Evolutionary conservation across 169 alveolate genomes (phyloP).

Genomic region (Eimeria acervulina): DNA sequence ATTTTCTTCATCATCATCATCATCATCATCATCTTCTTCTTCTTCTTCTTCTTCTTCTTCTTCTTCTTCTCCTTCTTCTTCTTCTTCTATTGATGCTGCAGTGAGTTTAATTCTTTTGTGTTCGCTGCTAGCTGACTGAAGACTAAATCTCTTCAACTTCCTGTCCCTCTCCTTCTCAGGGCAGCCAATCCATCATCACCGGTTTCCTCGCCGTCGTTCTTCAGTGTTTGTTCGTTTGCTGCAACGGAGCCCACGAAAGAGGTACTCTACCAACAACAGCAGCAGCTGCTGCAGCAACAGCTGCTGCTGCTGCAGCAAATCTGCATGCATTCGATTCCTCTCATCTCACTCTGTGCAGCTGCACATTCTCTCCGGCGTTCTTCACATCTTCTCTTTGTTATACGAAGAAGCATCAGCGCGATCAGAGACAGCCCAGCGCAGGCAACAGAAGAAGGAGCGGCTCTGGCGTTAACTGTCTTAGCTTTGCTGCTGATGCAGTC

Average conservation of each 20-base stretch:
- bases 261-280: background rate
- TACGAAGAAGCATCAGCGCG: background rate
- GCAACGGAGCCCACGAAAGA: background rate
- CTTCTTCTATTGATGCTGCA: too few species aligned
- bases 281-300: background rate
- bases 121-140: too few species aligned
- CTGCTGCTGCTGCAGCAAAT: background rate
- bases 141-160: too few species aligned
- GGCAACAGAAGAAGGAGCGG: background rate
- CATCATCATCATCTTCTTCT: too few species aligned
- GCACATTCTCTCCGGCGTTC: constrained; percentile 2
- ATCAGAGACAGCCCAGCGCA: background rate
- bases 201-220: too few species aligned
- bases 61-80: too few species aligned
- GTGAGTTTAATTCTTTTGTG: too few species aligned
- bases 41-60: too few species aligned
- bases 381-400: background rate
- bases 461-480: constrained; percentile 1
- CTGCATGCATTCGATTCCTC: background rate
- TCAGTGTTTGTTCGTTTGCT: too few species aligned
- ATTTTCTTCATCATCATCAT: background rate
- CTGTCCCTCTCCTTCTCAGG: too few species aligned
- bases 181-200: too few species aligned
- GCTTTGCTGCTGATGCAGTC: background rate
- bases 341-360: constrained; percentile 30